Evolutionary conservation across 75 land plant species (phyloP).

Genomic region (Pinus taeda): DNA sequence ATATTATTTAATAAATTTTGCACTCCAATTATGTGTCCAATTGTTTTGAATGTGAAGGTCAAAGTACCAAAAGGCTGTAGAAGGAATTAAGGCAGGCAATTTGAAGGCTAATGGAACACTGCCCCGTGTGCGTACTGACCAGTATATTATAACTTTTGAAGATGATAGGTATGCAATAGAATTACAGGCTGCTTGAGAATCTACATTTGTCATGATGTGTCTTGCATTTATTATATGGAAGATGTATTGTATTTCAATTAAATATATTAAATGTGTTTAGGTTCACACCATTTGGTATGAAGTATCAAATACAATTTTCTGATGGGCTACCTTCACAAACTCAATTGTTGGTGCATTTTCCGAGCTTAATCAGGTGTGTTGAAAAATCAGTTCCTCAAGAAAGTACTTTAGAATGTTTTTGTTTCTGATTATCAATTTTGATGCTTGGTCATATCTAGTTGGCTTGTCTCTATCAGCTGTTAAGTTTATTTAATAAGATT

Average conservation of each 20-base stretch:
- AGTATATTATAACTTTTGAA: conserved; percentile 87
- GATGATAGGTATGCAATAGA: conserved; percentile 76
- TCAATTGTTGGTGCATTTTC: no score
- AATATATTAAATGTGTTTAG: conserved; percentile 26
- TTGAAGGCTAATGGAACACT: conserved; percentile 54
- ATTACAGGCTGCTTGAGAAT: no score
- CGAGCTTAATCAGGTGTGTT: conserved; percentile 29
- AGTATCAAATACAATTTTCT: conserved; percentile 83
- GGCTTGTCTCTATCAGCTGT: neutral
- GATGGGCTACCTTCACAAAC: conserved; percentile 32
- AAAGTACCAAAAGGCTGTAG: conserved; percentile 97
- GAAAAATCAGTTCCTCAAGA: neutral
- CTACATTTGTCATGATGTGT: neutral
- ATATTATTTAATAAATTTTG: no score
- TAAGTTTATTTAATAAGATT: neutral
- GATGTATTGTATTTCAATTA: neutral
- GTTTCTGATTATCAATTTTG: neutral
- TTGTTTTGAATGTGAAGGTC: conserved; percentile 42
- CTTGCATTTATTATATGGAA: neutral
- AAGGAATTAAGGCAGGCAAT: conserved; percentile 63
- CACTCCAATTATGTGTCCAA: no score
- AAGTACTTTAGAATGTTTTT: neutral
- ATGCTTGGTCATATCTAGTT: neutral
- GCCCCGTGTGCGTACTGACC: conserved; percentile 79
- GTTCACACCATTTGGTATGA: conserved; percentile 92